Evolutionary conservation across 2,329 filamentous ascomycete species (phyloP).

Genomic region (Sporothrix brunneoviolacea): DNA sequence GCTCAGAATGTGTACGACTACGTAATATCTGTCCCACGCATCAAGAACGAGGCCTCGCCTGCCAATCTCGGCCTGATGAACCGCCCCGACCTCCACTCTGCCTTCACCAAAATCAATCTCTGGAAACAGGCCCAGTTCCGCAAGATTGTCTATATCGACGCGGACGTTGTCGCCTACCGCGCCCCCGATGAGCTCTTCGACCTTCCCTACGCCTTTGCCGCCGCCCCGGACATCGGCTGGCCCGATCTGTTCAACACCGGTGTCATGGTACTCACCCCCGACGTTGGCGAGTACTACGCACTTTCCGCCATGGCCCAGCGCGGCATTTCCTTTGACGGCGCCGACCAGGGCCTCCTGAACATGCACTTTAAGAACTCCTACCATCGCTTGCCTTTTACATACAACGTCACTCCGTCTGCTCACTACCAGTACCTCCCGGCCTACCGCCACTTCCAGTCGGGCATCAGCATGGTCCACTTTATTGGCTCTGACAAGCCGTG

Average conservation of each 20-base stretch:
- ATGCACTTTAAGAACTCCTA: constrained; percentile 82
- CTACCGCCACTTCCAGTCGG: constrained; percentile 85
- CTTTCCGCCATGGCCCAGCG: constrained; percentile 75
- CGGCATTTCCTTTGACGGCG: constrained; percentile 92
- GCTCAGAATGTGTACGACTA: constrained; percentile 74
- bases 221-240: constrained; percentile 94
- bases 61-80: constrained; percentile 89
- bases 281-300: constrained; percentile 81
- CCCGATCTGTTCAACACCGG: constrained; percentile 98
- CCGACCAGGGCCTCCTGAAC: constrained; percentile 91
- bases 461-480: constrained; percentile 88
- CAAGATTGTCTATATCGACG: constrained; percentile 90
- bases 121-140: constrained; percentile 89
- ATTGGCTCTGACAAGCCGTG: constrained; percentile 91
- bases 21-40: constrained; percentile 73
- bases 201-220: constrained; percentile 51
- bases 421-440: constrained; percentile 97
- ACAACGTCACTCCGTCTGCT: constrained; percentile 93
- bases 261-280: constrained; percentile 83
- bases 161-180: constrained; percentile 83
- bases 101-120: constrained; percentile 93
- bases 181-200: constrained; percentile 91
- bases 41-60: constrained; percentile 63
- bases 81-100: constrained; percentile 79
- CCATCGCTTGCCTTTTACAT: constrained; percentile 86